A percentile compares a stretch with the other conserved stretches of the same genome.
Conservation (phyloP, 495 filamentous ascomycete genomes). For the Acidiella bohemica region DNA sequence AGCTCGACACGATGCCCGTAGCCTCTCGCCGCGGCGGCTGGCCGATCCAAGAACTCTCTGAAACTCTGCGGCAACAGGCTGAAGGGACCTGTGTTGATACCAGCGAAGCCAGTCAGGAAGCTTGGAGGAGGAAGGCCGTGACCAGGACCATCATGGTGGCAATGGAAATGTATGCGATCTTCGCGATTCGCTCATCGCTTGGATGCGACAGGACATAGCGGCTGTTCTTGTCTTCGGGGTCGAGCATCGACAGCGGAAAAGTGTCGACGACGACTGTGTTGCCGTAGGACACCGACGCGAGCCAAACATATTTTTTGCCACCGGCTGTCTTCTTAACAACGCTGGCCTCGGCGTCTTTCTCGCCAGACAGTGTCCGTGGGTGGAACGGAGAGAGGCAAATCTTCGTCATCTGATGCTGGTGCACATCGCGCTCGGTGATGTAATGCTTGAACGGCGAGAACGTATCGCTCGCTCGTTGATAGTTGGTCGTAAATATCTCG, state of each 20-base stretch:
- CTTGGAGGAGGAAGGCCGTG: conserved; percentile 49
- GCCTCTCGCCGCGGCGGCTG: conserved; percentile 10
- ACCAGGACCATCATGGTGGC: conserved; percentile 43
- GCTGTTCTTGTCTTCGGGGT: conserved; percentile 33
- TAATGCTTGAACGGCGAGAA: conserved; percentile 46
- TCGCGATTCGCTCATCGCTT: conserved; percentile 35
- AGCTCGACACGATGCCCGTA: conserved; percentile 2
- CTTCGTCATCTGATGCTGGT: conserved; percentile 74
- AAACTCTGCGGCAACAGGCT: conserved; percentile 24
- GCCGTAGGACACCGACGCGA: conserved; percentile 74
- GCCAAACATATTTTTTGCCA: conserved; percentile 49
- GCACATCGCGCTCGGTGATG: conserved; percentile 54
- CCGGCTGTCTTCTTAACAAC: conserved; percentile 19
- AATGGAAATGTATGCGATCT: conserved; percentile 37
- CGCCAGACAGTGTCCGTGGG: conserved; percentile 36
- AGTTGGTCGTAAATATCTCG: conserved; percentile 54
- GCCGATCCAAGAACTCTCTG: conserved; percentile 23
- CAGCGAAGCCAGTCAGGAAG: conserved; percentile 50
- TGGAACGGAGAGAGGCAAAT: conserved; percentile 63
- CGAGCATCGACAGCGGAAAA: conserved; percentile 50
- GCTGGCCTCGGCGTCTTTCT: conserved; percentile 9
- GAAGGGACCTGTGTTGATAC: conserved; percentile 41
- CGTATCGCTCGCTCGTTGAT: conserved; percentile 34
- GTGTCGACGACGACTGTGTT: conserved; percentile 79
- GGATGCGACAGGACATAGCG: conserved; percentile 60